Percentiles rank a stretch among this genome's conserved stretches.
These are phyloP conservation scores for Dendryphion nanum DNA, from an alignment of 2,329 filamentous ascomycete genomes.

Conservation along the genomic window DNA sequence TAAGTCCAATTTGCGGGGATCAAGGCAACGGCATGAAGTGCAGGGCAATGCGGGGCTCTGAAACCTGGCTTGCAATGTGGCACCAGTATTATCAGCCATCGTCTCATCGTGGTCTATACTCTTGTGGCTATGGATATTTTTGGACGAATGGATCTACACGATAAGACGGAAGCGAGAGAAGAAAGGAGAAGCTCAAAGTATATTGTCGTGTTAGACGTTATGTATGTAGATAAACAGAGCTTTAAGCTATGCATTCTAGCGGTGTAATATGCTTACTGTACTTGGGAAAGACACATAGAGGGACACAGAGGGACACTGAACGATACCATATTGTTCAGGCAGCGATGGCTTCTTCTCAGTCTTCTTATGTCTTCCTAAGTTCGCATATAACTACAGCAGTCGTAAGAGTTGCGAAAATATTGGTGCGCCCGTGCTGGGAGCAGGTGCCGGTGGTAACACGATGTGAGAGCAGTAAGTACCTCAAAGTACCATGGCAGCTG, in stretches of 20 bases:
- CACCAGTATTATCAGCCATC: slow-evolving; percentile 13
- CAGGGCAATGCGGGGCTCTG: too few relatives aligned
- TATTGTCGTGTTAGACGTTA: slow-evolving; percentile 1
- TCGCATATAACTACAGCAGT: background rate
- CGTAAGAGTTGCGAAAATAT: background rate
- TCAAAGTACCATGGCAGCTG: background rate
- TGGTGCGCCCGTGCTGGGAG: background rate
- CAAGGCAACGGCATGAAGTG: too few relatives aligned
- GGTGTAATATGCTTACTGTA: background rate
- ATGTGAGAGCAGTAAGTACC: background rate
- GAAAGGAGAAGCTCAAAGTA: slow-evolving; percentile 2
- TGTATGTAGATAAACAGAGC: too few relatives aligned
- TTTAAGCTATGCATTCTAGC: background rate
- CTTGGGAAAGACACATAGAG: background rate
- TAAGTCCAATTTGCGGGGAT: too few relatives aligned
- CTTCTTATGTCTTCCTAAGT: too few relatives aligned
- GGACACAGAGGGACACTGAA: too few relatives aligned
- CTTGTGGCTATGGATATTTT: slow-evolving; percentile 20
- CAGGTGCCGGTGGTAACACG: background rate
- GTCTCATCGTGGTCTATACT: slow-evolving; percentile 14
- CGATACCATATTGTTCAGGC: background rate
- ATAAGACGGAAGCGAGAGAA: slow-evolving; percentile 10
- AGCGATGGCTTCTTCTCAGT: background rate
- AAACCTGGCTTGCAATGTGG: too few relatives aligned
- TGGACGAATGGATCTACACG: slow-evolving; percentile 19